phyloP scores from a whole-genome alignment of 2,329 filamentous ascomycete species.

The Aotearoamyces nothofagi region DNA sequence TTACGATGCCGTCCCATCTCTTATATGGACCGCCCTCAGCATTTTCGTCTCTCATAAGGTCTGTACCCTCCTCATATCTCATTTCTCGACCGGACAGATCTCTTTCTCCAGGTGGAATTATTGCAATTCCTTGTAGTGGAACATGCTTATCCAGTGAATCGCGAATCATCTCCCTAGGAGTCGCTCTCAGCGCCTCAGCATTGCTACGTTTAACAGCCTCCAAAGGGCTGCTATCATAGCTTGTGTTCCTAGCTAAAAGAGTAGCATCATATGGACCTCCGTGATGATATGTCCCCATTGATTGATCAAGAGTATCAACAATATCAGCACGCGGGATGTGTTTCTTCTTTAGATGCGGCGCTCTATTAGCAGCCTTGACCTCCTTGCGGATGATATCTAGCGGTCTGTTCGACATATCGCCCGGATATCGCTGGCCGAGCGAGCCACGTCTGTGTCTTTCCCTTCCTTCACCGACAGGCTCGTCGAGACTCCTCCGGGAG shows the following conservation, averaged over 20 bases:
- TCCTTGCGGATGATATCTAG: conserved; percentile 52
- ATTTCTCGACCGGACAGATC: conserved; percentile 58
- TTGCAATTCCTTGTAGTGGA: conserved; percentile 67
- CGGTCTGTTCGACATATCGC: conserved; percentile 49
- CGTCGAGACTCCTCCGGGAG: conserved; percentile 7
- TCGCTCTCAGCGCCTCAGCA: conserved; percentile 63
- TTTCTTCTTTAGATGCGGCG: conserved; percentile 49
- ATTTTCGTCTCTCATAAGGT: conserved; percentile 64
- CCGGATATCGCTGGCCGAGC: conserved; percentile 42
- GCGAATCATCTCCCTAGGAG: conserved; percentile 59
- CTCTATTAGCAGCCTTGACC: conserved; percentile 46
- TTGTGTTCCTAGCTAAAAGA: conserved; percentile 55
- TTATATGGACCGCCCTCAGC: conserved; percentile 60
- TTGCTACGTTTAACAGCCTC: conserved; percentile 64
- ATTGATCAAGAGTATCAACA: conserved; percentile 66
- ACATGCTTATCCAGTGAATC: conserved; percentile 61
- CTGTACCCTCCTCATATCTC: conserved; percentile 71
- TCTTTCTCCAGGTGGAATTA: conserved; percentile 54
- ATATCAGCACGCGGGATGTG: conserved; percentile 55
- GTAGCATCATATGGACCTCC: conserved; percentile 83
- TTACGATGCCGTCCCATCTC: conserved; percentile 58
- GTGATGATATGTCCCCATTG: conserved; percentile 63
- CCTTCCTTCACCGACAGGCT: conserved; percentile 17
- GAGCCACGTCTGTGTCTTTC: conserved; percentile 25
- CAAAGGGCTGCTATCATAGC: conserved; percentile 49